Evolutionary conservation across 1,139 yeast species (phyloP), one percentile per base, ranked within the genome.

Genomic region (Yamadazyma sp.): DNA sequence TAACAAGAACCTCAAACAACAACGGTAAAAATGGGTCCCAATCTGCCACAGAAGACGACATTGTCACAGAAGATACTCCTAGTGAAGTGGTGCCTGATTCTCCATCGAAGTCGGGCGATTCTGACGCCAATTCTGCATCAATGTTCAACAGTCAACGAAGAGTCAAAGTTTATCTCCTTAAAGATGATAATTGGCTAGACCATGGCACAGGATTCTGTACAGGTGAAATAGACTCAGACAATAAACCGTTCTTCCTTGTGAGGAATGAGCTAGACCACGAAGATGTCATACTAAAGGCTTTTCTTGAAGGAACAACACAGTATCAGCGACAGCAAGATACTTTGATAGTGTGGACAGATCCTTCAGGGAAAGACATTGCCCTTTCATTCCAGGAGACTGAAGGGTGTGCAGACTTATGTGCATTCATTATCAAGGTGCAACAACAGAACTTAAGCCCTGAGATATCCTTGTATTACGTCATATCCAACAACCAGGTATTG

Each of bases 321-420:
- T 91, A 86, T 58, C 98, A 91, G 59, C 75, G 95, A 53, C 97
- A 91, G 56, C 98, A 92, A 57, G 97, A 89, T 47, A 89, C 97
- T 0, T 68, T 92, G 37, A 87, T 92, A 16, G 96, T 92, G 16
- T 92, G 98, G 98, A 87, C 95, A 5, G 96, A 88, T 55, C 61
- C 71, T 7, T 72, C 77, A 16, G 92, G 92, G 3, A 78, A 77
- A 43, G 96, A 89, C 58, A 77, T 89, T 49, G 98, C 98, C 4
- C 69, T 92, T 31, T 86, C 95, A 38, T 92, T 92, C 61, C 97
- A 92, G 59, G 98, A 89, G 55, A 81, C 87, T 30, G 87, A 84
- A 38, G 98, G 98, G 0, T 92, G 98, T 59, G 78, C 87, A 12
- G 79, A 82, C 12, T 59, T 91, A 36, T 88, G 96, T 58, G 92